Conservation (phyloP, 2,329 filamentous ascomycete species). For the Thielaviopsis euricoi region DNA sequence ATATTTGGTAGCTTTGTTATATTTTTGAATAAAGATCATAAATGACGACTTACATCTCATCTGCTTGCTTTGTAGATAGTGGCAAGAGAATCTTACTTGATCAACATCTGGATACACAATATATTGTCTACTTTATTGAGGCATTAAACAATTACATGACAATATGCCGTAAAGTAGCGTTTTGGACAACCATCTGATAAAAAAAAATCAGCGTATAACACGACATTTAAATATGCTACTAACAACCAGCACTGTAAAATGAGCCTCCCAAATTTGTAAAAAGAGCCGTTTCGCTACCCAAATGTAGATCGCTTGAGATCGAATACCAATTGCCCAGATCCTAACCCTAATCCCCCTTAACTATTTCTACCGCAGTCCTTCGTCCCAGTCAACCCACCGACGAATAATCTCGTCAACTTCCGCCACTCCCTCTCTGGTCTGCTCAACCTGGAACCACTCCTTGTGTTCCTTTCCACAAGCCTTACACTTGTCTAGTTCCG, state of each 20-base stretch:
- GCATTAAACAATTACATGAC: neutral
- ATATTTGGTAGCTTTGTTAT: neutral
- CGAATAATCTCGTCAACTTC: conserved; percentile 53
- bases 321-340: neutral
- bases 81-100: neutral
- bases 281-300: neutral
- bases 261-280: neutral
- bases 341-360: neutral
- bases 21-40: neutral
- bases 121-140: too few species aligned
- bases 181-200: neutral
- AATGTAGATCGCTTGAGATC: neutral
- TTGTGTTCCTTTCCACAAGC: conserved; percentile 72
- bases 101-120: neutral
- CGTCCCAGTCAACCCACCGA: conserved; percentile 77
- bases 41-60: neutral
- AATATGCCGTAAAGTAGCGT: neutral
- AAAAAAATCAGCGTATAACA: neutral
- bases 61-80: neutral
- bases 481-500: conserved; percentile 43
- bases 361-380: conserved; percentile 19
- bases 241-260: neutral
- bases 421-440: conserved; percentile 51
- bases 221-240: neutral
- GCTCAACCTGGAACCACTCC: conserved; percentile 91